Evolutionary conservation across 1,284 basidiomycete genomes (phyloP).

Genomic region (Coriolopsis trogii): DNA sequence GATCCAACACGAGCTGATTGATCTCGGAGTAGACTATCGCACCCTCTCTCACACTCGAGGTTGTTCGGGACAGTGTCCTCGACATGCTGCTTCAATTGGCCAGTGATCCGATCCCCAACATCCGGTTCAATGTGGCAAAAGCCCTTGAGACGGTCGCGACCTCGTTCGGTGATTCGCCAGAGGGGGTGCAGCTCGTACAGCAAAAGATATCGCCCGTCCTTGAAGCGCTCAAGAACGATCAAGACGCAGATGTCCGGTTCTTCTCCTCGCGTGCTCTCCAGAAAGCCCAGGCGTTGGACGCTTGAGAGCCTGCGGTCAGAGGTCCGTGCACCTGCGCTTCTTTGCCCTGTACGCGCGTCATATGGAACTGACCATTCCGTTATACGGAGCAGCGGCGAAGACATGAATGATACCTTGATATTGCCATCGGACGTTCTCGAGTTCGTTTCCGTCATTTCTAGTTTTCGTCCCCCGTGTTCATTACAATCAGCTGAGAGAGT

Average conservation of each 20-base stretch:
- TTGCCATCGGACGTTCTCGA: constrained; percentile 12
- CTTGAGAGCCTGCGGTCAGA: no score
- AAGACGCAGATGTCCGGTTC: constrained; percentile 95
- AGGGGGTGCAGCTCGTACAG: constrained; percentile 77
- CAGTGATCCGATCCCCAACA: constrained; percentile 96
- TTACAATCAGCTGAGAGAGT: constrained; percentile 9
- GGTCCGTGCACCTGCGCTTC: constrained; percentile 20
- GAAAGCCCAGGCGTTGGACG: constrained; percentile 40
- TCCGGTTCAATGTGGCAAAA: constrained; percentile 98
- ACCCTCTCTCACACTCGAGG: constrained; percentile 87
- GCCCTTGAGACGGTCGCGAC: constrained; percentile 86
- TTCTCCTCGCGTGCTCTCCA: constrained; percentile 76
- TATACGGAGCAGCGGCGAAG: not conserved
- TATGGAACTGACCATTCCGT: not conserved
- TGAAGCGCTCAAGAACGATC: constrained; percentile 88
- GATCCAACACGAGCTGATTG: constrained; percentile 13
- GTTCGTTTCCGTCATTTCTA: constrained; percentile 3
- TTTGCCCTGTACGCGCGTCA: not conserved
- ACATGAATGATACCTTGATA: constrained; percentile 14
- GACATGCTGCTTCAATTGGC: constrained; percentile 86
- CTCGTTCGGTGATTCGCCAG: constrained; percentile 66
- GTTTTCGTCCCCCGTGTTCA: constrained; percentile 10
- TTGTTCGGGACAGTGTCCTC: constrained; percentile 86
- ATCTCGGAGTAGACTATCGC: constrained; percentile 84
- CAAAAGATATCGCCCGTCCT: constrained; percentile 82